Conservation (phyloP, 176 grass and related monocot genomes). For the Carex parvula region DNA sequence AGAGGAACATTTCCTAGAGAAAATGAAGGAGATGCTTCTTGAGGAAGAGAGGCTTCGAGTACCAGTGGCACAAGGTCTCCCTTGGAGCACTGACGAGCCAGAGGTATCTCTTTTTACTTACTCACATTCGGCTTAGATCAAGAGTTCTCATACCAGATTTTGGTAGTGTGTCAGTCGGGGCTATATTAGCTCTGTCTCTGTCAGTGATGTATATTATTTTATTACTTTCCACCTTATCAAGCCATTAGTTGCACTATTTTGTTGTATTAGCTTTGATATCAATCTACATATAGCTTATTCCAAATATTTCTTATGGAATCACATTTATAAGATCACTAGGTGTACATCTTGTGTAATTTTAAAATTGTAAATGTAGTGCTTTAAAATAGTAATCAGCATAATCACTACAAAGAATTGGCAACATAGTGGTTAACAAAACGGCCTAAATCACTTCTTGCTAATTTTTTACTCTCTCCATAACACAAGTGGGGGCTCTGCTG, state of each 20-base stretch:
- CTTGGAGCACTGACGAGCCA: conserved; percentile 74
- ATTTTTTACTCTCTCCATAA: neutral
- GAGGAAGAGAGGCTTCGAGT: conserved; percentile 67
- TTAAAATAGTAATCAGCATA: neutral
- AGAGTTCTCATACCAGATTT: neutral
- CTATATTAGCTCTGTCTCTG: neutral
- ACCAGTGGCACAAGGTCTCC: conserved; percentile 63
- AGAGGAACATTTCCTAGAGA: conserved; percentile 50
- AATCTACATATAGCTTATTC: no score
- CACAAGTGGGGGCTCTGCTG: neutral
- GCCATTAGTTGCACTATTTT: neutral
- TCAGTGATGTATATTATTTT: neutral
- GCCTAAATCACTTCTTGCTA: neutral
- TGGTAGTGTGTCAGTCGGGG: neutral
- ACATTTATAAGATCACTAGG: neutral
- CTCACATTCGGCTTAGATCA: neutral
- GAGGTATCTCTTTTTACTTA: conserved; percentile 41
- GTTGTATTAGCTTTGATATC: neutral
- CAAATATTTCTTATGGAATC: neutral
- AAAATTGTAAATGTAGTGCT: neutral
- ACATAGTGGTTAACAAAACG: neutral
- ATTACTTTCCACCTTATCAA: neutral
- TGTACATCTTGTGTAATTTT: neutral
- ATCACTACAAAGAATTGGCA: neutral
- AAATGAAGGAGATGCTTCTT: conserved; percentile 48